Evolutionary conservation across 306 rosid species (phyloP), one percentile per base, ranked within the genome.

Genomic region (Luffa aegyptiaca): DNA sequence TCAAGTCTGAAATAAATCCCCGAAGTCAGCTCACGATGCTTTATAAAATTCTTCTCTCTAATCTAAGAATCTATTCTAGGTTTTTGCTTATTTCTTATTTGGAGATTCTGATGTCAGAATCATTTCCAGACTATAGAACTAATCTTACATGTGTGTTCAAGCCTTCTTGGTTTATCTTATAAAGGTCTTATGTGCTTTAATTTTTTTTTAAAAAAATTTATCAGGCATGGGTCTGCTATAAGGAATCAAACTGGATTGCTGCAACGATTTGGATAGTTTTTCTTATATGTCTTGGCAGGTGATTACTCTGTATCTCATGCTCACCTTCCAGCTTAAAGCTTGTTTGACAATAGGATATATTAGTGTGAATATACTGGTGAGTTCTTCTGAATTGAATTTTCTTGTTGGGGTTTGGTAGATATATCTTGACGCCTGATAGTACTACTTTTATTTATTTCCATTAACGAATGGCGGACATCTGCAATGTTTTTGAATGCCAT

Each of bases 201-300:
- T 17, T 33, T 33, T 52, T 2, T 12, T 31, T 75, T 33, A 13
- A 37, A 68, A 76, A 37, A 41, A 55, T 55, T 81, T 46, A 42
- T 73, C 86, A 94, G 98, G 79, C 85, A 39, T 94, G 98, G 98
- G 72, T 94, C 83, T 62, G 61, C 51, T 90, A 94, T 85, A 94
- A 92, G 87, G 98, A 94, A 70, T 80, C 94, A 56, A 89, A 81
- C 81, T 89, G 93, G 92, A 71, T 86, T 79, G 82, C 79, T 81
- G 89, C 94, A 71, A 45, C 84, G 62, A 41, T 88, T 35, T 94
- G 97, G 98, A 88, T 88, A 61, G 18, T 86, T 80, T 79, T 94
- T 5, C 89, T 94, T 80, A 81, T 80, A 52, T 88, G 90, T 80
- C 57, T 94, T 53, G 98, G 98, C 87, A 76, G 79, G 79, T 76